These are phyloP conservation scores for Verbascum thapsus DNA, from an alignment of 257 asterid genomes.

Conservation along the genomic window DNA sequence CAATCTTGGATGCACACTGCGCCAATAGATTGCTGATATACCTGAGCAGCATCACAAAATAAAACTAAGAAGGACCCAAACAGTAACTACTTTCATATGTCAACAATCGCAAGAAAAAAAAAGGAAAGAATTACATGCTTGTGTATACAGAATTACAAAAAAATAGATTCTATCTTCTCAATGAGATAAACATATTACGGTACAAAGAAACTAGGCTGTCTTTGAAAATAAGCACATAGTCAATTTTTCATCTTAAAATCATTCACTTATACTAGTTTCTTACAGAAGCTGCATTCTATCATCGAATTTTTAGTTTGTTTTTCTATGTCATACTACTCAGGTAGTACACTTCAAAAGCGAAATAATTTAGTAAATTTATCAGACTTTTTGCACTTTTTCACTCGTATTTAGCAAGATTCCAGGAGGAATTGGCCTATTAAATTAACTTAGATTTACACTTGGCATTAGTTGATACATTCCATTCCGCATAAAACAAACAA, in stretches of 20 bases:
- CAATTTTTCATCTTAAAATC: too few relatives aligned
- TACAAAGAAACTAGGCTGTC: too few relatives aligned
- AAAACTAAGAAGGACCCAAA: slow-evolving; percentile 28
- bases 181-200: too few relatives aligned
- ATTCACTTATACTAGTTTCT: too few relatives aligned
- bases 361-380: neutral
- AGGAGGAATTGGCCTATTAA: slow-evolving; percentile 1
- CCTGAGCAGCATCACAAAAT: slow-evolving; percentile 50
- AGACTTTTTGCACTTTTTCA: neutral
- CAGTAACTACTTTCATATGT: slow-evolving; percentile 5
- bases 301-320: slow-evolving; percentile 1
- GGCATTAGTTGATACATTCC: slow-evolving; percentile 6
- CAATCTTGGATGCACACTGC: slow-evolving; percentile 85
- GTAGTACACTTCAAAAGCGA: slow-evolving; percentile 15
- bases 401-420: neutral
- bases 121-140: too few relatives aligned
- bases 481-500: slow-evolving; percentile 17
- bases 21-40: slow-evolving; percentile 72
- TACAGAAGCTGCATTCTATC: neutral
- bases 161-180: too few relatives aligned
- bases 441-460: slow-evolving; percentile 15
- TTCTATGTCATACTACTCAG: neutral
- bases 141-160: too few relatives aligned
- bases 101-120: neutral
- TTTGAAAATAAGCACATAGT: too few relatives aligned